A percentile compares a stretch with the other conserved stretches of the same genome.
These are phyloP conservation scores for Mycocentrospora acerina DNA, from an alignment of 2,329 filamentous ascomycete genomes.

Conservation along the genomic window DNA sequence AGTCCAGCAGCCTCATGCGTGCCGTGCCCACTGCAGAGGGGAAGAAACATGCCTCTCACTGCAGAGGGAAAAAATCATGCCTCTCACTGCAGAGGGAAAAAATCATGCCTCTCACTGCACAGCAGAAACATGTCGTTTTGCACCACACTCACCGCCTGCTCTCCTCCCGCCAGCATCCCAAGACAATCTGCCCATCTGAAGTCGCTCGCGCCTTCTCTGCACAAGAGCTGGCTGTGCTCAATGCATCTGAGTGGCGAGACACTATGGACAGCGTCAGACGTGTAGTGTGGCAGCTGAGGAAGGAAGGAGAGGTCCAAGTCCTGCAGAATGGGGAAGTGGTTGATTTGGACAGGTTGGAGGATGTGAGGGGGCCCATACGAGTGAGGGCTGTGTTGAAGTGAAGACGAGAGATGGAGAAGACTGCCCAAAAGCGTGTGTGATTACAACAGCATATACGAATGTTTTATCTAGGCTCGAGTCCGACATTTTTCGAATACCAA, in stretches of 20 bases:
- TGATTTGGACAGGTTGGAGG: constrained; percentile 31
- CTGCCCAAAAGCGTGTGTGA: too few species aligned
- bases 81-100: too few species aligned
- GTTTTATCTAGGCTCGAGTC: too few species aligned
- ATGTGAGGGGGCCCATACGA: constrained; percentile 52
- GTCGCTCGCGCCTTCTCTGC: constrained; percentile 49
- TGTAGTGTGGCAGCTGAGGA: constrained; percentile 46
- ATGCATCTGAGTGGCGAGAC: constrained; percentile 46
- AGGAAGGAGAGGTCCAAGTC: constrained; percentile 48
- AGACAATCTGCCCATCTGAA: constrained; percentile 57
- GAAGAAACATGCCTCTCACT: too few species aligned
- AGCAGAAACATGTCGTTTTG: constrained; percentile 15
- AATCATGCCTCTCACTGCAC: too few species aligned
- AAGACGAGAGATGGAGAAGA: background rate
- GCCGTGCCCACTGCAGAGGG: too few species aligned
- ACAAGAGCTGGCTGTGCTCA: constrained; percentile 39
- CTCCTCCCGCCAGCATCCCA: constrained; percentile 42
- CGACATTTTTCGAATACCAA: too few species aligned
- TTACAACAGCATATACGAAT: too few species aligned
- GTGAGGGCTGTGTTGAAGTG: constrained; percentile 29
- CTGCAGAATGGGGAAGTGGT: constrained; percentile 51
- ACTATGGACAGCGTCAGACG: constrained; percentile 49
- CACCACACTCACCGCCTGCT: constrained; percentile 32
- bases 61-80: too few species aligned
- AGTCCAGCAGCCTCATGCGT: too few species aligned